Base-by-base conservation (phyloP, 78 protist species). In the Dictyostelium brefeldianum region DNA sequence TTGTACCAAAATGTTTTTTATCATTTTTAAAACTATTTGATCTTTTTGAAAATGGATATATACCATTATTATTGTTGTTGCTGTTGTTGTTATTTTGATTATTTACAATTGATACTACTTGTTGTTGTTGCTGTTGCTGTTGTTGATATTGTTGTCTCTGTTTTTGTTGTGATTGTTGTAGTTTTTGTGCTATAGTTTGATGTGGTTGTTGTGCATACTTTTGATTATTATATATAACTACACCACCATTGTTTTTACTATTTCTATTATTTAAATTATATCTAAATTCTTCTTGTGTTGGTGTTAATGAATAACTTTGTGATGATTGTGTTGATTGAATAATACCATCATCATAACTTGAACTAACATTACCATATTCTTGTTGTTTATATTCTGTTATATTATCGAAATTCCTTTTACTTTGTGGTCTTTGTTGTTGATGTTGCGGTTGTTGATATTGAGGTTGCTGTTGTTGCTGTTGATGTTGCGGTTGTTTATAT, bases 1-100 rank as follows among this genome's bases (percentile, higher is more conserved):
- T 71, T 29, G 48, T 14, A 3, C 78, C 78, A 71, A 71, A 71
- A 9, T 71, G 29, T n/a, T 46, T 71, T 46, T 71, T 71, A 71
- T 71, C 78, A 18, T 71, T 53, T 71, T 71, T 31, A 71, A 71
- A 71, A 71, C 78, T 71, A 71, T 71, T 53, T 4, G 78, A 71
- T 46, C 78, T 41, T 27, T 71, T 71, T 43, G 53, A 71, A 20
- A 71, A 43, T 15, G 46, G 46, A 43, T 36, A 71, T 18, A 29
- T 41, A n/a, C n/a, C n/a, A n/a, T n/a, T n/a, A 14, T 14, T 51
- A 29, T 65, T 65, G n/a, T 53, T 53, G 18, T 59, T 14, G n/a
- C 8, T n/a, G n/a, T 59, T 22, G 0, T 25, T 8, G 8, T 59
- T 59, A 7, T 10, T 22, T 59, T 59, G 69, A 59, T 59, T 59